Evolutionary conservation across 768 basidiomycete species (phyloP).

Genomic region (Neoboletus magnificus): DNA sequence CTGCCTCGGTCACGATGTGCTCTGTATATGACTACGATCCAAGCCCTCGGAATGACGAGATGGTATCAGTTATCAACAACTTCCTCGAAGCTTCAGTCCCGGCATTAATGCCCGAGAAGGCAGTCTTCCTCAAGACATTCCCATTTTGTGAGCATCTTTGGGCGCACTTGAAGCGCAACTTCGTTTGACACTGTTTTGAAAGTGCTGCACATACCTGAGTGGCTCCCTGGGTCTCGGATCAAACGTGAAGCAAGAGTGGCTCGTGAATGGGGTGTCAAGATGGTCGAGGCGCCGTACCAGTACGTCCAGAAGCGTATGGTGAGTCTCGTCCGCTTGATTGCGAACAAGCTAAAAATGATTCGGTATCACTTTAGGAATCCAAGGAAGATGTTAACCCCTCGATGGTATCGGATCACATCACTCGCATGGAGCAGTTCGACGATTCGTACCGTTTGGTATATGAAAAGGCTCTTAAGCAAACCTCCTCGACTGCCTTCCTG

Average conservation of each 20-base stretch:
- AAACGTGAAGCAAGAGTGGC: not conserved
- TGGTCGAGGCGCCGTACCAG: not conserved
- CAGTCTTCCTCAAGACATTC: too few relatives aligned
- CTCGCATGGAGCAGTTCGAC: not conserved
- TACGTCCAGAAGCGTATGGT: not conserved
- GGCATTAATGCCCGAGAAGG: not conserved
- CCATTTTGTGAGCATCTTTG: too few relatives aligned
- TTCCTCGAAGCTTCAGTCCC: slow-evolving; percentile 7
- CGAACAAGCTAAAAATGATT: not conserved
- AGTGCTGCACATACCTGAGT: too few relatives aligned
- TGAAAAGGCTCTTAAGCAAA: not conserved
- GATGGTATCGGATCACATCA: not conserved
- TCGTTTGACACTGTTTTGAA: too few relatives aligned
- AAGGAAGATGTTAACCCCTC: not conserved
- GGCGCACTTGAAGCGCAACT: too few relatives aligned
- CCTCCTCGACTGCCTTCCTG: not conserved
- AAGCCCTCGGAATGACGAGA: slow-evolving; percentile 10
- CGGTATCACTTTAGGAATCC: not conserved
- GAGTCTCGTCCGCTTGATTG: not conserved
- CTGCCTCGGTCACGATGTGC: slow-evolving; percentile 30
- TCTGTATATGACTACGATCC: slow-evolving; percentile 8
- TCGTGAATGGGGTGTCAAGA: not conserved
- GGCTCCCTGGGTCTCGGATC: too few relatives aligned
- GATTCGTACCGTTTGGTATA: not conserved
- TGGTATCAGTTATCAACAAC: slow-evolving; percentile 11